Evolutionary conservation across 2,329 filamentous ascomycete genomes (phyloP), one percentile per base, ranked within the genome.

Genomic region (Knoxdaviesia proteae): DNA sequence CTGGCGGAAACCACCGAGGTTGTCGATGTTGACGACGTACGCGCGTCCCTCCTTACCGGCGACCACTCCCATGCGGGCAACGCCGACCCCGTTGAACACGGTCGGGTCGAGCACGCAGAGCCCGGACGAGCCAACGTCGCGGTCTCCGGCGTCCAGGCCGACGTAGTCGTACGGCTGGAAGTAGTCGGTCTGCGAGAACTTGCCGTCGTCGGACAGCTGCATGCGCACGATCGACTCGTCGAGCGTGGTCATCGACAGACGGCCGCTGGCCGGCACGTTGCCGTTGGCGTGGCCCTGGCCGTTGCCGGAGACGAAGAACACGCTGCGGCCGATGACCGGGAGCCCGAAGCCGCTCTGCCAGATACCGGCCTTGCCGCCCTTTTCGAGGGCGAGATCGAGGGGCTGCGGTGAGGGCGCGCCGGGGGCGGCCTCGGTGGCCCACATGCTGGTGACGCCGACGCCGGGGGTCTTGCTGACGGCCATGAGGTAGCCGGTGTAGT

Each of bases 111-210:
- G 48, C 3, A 62, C 52, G 39, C 68, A 63, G 1, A 69, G 56
- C 1, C 67, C 56, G 9, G 58, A 57, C 1, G 64, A 59, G 5
- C 67, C 68, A 6, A 71, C 51, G 49, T 71, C 68, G 41, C 63
- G 62, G 43, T 71, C 66, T 0, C 60, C 66, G 6, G 62, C 65
- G 41, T 69, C 65, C 40, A 69, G 54, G 0, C 61, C 57, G 44
- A 58, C 57, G 43, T 71, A 70, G 39, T 69, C 66, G 47, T 61
- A 67, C 0, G 68, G 68, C 58, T 71, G 66, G 45, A 71, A 71
- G 49, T 70, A 72, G 42, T 71, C 68, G 7, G 61, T 56, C 4
- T 69, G 47, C 0, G 55, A 56, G 0, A 71, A 51, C 29, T 60
- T 63, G 1, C 64, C 65, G 2, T 60, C 55, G 0, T 49, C 44